These are phyloP conservation scores for Globisporangium barbulae DNA, from an alignment of 352 stramenopile genomes.

Conservation along the genomic window DNA sequence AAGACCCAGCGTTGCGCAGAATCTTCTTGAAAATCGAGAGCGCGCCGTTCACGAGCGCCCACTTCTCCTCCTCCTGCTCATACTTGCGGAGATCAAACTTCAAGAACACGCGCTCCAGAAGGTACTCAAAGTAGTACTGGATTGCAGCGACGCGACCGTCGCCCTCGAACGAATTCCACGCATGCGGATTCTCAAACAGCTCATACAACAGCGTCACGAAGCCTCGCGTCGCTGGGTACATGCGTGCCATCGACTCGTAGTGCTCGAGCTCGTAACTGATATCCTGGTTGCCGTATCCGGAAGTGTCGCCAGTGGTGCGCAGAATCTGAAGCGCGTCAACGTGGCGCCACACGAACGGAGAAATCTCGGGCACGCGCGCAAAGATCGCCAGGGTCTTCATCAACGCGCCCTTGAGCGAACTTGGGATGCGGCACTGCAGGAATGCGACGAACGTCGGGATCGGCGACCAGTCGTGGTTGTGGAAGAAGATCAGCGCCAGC, in stretches of 20 bases:
- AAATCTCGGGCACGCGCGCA: conserved; percentile 72
- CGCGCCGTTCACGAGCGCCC: conserved; percentile 65
- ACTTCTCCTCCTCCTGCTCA: conserved; percentile 81
- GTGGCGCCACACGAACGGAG: conserved; percentile 81
- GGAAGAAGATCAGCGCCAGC: conserved; percentile 80
- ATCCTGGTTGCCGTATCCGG: conserved; percentile 64
- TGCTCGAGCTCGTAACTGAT: conserved; percentile 86
- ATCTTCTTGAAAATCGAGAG: conserved; percentile 82
- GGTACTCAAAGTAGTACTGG: conserved; percentile 83
- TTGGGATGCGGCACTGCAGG: conserved; percentile 79
- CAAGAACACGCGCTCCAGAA: conserved; percentile 78
- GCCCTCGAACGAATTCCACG: conserved; percentile 72
- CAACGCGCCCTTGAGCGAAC: conserved; percentile 76
- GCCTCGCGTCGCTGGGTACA: conserved; percentile 75
- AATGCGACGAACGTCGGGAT: conserved; percentile 83
- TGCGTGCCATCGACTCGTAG: conserved; percentile 73
- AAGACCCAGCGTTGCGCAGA: conserved; percentile 43
- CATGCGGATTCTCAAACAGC: conserved; percentile 72
- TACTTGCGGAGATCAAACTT: conserved; percentile 86
- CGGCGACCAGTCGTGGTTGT: conserved; percentile 83
- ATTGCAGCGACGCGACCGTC: conserved; percentile 74
- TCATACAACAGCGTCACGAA: conserved; percentile 75
- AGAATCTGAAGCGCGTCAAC: conserved; percentile 83
- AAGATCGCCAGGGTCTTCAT: conserved; percentile 85
- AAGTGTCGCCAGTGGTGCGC: conserved; percentile 61